A percentile compares a stretch with the other conserved stretches of the same genome.
Evolutionary conservation across 306 rosid genomes (phyloP).

Genomic region (Prosopis cineraria): DNA sequence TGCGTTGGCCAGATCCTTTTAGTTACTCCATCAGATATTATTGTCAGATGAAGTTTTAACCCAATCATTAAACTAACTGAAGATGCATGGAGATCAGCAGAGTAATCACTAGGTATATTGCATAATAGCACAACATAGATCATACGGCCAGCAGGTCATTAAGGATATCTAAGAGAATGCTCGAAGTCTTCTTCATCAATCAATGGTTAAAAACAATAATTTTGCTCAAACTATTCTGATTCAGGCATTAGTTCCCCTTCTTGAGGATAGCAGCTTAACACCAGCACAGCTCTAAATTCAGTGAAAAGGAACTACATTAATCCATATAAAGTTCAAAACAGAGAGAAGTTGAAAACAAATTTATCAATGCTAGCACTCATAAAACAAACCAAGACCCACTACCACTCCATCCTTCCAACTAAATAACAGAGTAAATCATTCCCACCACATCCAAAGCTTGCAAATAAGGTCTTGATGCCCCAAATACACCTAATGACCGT

Average conservation of each 20-base stretch:
- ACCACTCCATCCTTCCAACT: conserved; percentile 3
- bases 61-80: no score
- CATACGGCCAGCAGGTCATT: background rate
- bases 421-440: background rate
- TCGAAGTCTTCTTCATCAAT: background rate
- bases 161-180: background rate
- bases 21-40: no score
- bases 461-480: background rate
- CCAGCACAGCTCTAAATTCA: background rate
- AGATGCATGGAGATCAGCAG: background rate
- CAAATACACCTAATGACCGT: background rate
- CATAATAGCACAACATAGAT: background rate
- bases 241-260: background rate
- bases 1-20: no score
- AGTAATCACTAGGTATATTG: background rate
- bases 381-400: background rate
- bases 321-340: background rate
- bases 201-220: background rate
- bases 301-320: background rate
- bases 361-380: background rate
- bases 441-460: background rate
- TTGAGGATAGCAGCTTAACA: background rate
- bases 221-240: conserved; percentile 10
- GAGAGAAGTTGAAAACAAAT: background rate
- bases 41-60: no score